Evolutionary conservation across 768 basidiomycete species (phyloP), one percentile per base, ranked within the genome.

Genomic region (Mycena galericulata): DNA sequence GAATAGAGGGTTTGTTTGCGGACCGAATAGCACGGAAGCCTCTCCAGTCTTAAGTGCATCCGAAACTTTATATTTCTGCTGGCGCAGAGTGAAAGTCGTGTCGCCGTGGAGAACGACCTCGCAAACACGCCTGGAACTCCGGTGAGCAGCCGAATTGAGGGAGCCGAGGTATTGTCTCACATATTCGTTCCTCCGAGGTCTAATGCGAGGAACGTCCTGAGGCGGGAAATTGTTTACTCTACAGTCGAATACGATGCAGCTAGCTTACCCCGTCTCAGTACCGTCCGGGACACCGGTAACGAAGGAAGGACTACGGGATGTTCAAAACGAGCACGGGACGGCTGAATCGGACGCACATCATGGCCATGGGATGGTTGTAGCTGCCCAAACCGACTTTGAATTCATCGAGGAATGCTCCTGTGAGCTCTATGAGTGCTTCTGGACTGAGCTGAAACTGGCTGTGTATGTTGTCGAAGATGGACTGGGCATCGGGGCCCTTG

Each of bases 151-250:
- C 53, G 50, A 36, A 43, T 54, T 40, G 45, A 26, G 36, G 17
- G 32, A 1, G 51, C 27, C 51, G 18, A 36, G 14, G 34, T 40
- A 26, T 18, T 32, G 60, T 4, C 93, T 77, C 80, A 98, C 93
- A 99, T 87, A 78, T 99, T 99, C 26, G 98, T 99, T 62, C 98
- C 98, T 43, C 98, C 98, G 22, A 99, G 88, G 83, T 99, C 97
- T 22, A 99, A 86, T 5, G 98, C 97, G 59, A 99, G 89, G 81
- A 98, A 99, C 8, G 96, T 97, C 49, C 96, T 98, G 74, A 54
- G 24, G 54, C 45, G 51, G 47, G 43, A 20, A 22, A 34, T 65
- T 38, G 64, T 32, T 53, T 55, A 32, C 38, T 5, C 20, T 9
- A 45, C 29, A 38, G 60, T 30, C 43, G 26, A 34, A 34, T 50